A percentile compares a stretch with the other conserved stretches of the same genome.
phyloP scores from a whole-genome alignment of 164 flowering plant genomes.

The Macadamia integrifolia region DNA sequence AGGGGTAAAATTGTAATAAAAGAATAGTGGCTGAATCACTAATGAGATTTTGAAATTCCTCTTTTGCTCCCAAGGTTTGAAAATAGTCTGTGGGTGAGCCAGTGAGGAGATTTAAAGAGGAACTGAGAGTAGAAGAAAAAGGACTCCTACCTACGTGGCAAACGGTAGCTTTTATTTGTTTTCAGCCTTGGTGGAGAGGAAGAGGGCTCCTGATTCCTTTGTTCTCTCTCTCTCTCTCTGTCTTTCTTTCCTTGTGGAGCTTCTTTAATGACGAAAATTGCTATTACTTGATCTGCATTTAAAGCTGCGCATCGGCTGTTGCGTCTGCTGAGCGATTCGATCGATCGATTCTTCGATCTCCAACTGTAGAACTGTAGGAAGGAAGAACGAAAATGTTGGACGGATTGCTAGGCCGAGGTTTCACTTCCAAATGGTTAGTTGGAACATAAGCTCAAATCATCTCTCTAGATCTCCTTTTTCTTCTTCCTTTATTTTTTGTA shows the following conservation, averaged over 20 bases:
- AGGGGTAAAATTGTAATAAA: no score
- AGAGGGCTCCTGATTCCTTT: neutral
- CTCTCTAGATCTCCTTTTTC: neutral
- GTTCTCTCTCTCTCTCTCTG: slow-evolving; percentile 5
- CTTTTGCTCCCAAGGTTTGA: no score
- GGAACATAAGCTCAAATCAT: neutral
- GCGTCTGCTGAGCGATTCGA: neutral
- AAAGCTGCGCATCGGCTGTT: neutral
- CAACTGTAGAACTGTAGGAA: neutral
- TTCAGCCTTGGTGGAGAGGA: no score
- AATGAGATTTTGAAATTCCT: no score
- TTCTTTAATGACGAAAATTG: neutral
- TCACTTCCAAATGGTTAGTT: slow-evolving; percentile 63
- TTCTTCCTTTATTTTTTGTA: neutral
- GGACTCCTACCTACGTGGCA: neutral
- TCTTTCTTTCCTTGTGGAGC: neutral
- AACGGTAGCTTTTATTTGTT: neutral
- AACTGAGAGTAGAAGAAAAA: no score
- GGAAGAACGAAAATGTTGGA: slow-evolving; percentile 55
- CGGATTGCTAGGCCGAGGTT: slow-evolving; percentile 70
- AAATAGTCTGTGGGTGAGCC: no score
- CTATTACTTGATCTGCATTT: neutral
- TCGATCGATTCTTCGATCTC: neutral
- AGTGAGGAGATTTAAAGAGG: no score
- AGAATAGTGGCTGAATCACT: no score